Conservation (phyloP, 2,329 filamentous ascomycete genomes). For the Zymoseptoria brevis region DNA sequence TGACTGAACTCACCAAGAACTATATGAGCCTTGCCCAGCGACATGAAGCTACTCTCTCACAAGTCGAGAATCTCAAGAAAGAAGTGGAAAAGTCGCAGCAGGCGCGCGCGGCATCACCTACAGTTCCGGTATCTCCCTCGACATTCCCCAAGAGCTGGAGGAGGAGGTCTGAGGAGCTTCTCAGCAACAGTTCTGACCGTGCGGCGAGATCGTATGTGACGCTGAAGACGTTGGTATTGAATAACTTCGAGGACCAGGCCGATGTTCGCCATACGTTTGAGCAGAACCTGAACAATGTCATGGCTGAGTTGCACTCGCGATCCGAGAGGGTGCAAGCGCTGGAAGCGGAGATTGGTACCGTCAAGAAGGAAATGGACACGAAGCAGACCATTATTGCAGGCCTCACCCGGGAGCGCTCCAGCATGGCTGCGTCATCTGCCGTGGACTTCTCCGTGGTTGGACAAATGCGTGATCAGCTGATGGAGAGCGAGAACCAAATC, state of each 20-base stretch:
- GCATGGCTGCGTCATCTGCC: conserved; percentile 62
- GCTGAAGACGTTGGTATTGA: conserved; percentile 76
- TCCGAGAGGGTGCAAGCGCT: conserved; percentile 86
- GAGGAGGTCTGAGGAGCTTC: conserved; percentile 27
- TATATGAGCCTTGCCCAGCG: conserved; percentile 77
- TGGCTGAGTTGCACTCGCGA: conserved; percentile 80
- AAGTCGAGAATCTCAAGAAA: conserved; percentile 84
- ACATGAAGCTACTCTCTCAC: conserved; percentile 72
- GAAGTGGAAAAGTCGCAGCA: conserved; percentile 63
- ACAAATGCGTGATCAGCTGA: conserved; percentile 77
- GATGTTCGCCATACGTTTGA: conserved; percentile 91
- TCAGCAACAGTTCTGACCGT: conserved; percentile 56
- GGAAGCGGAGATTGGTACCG: conserved; percentile 71
- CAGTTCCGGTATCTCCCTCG: conserved; percentile 15
- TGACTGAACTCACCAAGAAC: conserved; percentile 63
- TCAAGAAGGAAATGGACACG: conserved; percentile 92
- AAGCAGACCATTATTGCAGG: conserved; percentile 96
- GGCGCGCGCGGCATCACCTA: conserved; percentile 19
- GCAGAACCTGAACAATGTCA: conserved; percentile 78
- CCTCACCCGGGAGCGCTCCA: conserved; percentile 84
- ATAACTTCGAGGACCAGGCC: conserved; percentile 73
- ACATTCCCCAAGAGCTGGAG: conserved; percentile 33
- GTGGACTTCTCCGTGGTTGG: conserved; percentile 89
- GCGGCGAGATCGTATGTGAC: conserved; percentile 86
- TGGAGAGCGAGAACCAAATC: conserved; percentile 75